A percentile compares a stretch with the other conserved stretches of the same genome.
These are phyloP conservation scores for Prunus davidiana DNA, from an alignment of 306 rosid genomes.

Conservation along the genomic window DNA sequence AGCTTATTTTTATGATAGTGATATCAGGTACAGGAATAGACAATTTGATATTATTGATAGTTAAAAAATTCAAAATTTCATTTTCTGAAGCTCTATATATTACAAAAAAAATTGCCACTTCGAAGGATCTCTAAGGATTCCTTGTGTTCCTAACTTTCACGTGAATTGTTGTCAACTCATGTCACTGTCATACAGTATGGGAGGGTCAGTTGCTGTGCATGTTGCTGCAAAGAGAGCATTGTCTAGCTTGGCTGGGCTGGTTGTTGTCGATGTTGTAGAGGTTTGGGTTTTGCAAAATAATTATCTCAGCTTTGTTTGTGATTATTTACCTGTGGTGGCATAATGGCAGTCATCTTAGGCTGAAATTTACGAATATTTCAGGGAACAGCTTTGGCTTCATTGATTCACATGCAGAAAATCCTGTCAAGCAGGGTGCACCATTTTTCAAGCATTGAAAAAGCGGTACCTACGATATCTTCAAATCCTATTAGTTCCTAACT, in stretches of 20 bases:
- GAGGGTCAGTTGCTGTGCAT: conserved; percentile 96
- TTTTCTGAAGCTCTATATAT: background rate
- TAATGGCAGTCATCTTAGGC: conserved; percentile 8
- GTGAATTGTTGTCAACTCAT: conserved; percentile 4
- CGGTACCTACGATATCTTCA: conserved; percentile 39
- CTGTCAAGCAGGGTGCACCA: conserved; percentile 80
- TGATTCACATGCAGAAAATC: conserved; percentile 94
- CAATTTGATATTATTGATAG: background rate
- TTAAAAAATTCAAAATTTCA: background rate
- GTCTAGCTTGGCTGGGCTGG: conserved; percentile 80
- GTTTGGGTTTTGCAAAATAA: conserved; percentile 37
- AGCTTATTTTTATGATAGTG: background rate
- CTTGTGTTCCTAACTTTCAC: background rate
- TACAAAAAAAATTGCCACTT: too few relatives aligned
- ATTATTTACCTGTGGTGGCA: conserved; percentile 17
- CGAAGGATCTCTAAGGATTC: background rate
- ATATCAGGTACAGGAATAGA: background rate
- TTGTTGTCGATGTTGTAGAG: conserved; percentile 99
- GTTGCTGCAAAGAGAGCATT: conserved; percentile 69
- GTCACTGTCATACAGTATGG: conserved; percentile 60
- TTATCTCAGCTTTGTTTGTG: conserved; percentile 11
- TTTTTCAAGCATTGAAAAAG: conserved; percentile 87
- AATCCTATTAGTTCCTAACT: background rate
- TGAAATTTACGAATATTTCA: conserved; percentile 39
- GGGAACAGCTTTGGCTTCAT: conserved; percentile 98